phyloP scores from a whole-genome alignment of 1,139 yeast genomes.

The Yarrowia galli region DNA sequence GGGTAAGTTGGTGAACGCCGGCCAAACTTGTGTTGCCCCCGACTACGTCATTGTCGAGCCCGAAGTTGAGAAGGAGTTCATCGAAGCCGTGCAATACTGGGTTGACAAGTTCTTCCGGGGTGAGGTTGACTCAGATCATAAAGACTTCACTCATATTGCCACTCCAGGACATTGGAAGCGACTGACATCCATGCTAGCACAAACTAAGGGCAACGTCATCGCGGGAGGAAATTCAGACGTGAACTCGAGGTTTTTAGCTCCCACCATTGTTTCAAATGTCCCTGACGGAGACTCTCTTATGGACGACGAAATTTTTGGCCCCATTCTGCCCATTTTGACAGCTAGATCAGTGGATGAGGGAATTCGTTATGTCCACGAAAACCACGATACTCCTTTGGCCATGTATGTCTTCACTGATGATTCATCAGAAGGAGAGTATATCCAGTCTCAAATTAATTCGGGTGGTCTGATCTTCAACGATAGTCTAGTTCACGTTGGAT shows the following conservation, averaged over 20 bases:
- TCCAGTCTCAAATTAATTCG: conserved; percentile 66
- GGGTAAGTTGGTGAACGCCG: conserved; percentile 81
- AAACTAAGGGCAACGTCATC: conserved; percentile 64
- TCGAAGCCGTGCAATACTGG: conserved; percentile 56
- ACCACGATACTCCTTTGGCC: conserved; percentile 89
- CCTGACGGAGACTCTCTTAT: conserved; percentile 46
- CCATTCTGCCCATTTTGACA: conserved; percentile 75
- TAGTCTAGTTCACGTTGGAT: conserved; percentile 72
- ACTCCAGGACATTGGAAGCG: conserved; percentile 53
- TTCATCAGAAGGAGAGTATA: conserved; percentile 57
- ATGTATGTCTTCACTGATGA: conserved; percentile 63
- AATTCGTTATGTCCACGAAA: conserved; percentile 56
- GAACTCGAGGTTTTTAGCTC: conserved; percentile 19
- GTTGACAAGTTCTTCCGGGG: conserved; percentile 56
- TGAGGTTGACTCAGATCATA: conserved; percentile 47
- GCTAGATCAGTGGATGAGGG: conserved; percentile 61
- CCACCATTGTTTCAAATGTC: conserved; percentile 28
- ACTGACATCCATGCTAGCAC: conserved; percentile 56
- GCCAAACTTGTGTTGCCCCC: conserved; percentile 90
- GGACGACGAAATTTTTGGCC: conserved; percentile 84
- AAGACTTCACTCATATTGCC: conserved; percentile 68
- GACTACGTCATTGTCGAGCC: conserved; percentile 79
- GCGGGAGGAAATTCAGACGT: conserved; percentile 30
- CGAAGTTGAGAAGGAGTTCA: conserved; percentile 61
- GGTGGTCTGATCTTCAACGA: conserved; percentile 82